phyloP scores from a whole-genome alignment of 176 grass and related monocot species.

The Triticum monococcum region DNA sequence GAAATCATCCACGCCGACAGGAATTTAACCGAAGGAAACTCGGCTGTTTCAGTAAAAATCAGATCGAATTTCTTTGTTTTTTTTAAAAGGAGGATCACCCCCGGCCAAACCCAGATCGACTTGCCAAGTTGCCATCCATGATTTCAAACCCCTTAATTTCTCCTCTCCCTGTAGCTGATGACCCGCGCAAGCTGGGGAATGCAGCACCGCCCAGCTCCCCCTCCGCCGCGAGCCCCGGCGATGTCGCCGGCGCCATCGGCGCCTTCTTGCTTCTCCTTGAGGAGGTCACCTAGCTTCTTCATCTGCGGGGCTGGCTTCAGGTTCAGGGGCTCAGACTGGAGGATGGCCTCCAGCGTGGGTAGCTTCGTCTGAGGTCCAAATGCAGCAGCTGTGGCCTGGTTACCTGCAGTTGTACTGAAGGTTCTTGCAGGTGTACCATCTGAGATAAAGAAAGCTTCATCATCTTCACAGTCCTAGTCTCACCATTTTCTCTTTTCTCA shows the following conservation, averaged over 20 bases:
- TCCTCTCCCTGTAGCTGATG: slow-evolving; percentile 26
- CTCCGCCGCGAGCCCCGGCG: background rate
- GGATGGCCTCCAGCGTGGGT: slow-evolving; percentile 29
- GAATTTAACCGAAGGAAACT: background rate
- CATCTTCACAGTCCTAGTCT: no score
- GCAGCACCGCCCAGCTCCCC: slow-evolving; percentile 23
- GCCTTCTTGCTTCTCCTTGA: slow-evolving; percentile 27
- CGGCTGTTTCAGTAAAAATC: no score
- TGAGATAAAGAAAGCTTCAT: no score
- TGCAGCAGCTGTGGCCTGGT: background rate
- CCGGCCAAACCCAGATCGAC: background rate
- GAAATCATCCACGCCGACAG: background rate
- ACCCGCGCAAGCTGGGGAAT: slow-evolving; percentile 15
- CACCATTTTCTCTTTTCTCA: no score
- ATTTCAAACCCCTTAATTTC: background rate
- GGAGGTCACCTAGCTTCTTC: slow-evolving; percentile 34
- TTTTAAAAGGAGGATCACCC: no score
- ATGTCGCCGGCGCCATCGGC: background rate
- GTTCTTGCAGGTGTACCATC: slow-evolving; percentile 41
- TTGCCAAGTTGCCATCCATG: background rate
- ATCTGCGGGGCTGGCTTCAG: background rate
- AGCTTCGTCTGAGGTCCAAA: background rate
- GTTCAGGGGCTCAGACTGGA: slow-evolving; percentile 32
- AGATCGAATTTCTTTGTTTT: no score
- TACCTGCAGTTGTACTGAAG: background rate